phyloP scores from a whole-genome alignment of 2,329 filamentous ascomycete species.

The Leptographium procerum region DNA sequence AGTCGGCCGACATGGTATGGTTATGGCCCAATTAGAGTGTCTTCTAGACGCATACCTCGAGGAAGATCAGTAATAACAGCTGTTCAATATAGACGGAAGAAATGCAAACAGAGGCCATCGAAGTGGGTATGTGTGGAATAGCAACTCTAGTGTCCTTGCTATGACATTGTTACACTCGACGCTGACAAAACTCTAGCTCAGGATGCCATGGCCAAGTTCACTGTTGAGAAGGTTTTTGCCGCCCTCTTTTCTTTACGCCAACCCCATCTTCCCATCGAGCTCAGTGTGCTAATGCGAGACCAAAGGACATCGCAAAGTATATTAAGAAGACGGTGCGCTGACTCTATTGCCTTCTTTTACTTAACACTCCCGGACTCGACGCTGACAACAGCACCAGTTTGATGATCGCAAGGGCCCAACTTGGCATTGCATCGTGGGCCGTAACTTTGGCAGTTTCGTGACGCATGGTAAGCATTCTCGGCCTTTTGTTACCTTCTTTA shows the following conservation, averaged over 20 bases:
- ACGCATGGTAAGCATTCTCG: slow-evolving; percentile 68
- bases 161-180: neutral
- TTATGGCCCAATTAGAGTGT: neutral
- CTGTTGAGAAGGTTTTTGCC: slow-evolving; percentile 44
- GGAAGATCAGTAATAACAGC: neutral
- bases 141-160: neutral
- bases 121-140: slow-evolving; percentile 63
- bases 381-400: slow-evolving; percentile 50
- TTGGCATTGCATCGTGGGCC: slow-evolving; percentile 97
- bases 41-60: neutral
- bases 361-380: neutral
- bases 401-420: slow-evolving; percentile 94
- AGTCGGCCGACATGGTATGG: slow-evolving; percentile 95
- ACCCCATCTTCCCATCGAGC: too few species aligned
- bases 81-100: slow-evolving; percentile 63
- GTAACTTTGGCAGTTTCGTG: slow-evolving; percentile 98
- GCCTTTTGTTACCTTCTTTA: too few species aligned
- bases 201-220: slow-evolving; percentile 52
- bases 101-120: slow-evolving; percentile 91
- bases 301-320: slow-evolving; percentile 83
- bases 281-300: neutral
- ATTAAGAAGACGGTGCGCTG: slow-evolving; percentile 77
- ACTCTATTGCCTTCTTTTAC: neutral
- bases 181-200: slow-evolving; percentile 31
- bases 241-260: neutral